Percentiles rank a stretch among this genome's conserved stretches.
These are phyloP conservation scores for Eucalyptus urophylla DNA, from an alignment of 345 rosid species.

Conservation along the genomic window DNA sequence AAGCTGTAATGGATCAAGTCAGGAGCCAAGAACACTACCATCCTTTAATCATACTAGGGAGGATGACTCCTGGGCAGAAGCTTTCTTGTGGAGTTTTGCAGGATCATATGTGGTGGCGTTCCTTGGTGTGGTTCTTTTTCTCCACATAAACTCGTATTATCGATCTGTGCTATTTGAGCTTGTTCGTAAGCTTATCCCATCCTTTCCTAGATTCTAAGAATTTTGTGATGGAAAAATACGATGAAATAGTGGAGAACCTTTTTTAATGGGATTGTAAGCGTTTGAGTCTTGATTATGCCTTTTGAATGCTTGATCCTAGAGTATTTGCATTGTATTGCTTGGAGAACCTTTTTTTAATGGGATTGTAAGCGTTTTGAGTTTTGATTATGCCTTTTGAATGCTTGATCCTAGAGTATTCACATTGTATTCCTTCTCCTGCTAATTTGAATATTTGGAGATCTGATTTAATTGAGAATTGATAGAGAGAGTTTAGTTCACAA, in stretches of 20 bases:
- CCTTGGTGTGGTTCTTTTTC: background rate
- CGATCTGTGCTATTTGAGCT: background rate
- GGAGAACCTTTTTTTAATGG: background rate
- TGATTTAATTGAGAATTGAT: background rate
- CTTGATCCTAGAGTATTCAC: background rate
- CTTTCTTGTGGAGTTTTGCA: background rate
- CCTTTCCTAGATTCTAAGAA: background rate
- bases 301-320: background rate
- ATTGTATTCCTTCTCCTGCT: background rate
- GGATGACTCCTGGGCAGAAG: background rate
- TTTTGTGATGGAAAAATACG: background rate
- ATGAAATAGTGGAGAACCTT: background rate
- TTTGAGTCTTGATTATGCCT: background rate
- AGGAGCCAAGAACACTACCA: background rate
- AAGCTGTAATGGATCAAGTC: background rate
- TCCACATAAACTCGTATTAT: fast-evolving
- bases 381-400: background rate
- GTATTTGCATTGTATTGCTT: too few relatives aligned
- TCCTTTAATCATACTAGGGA: background rate
- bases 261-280: background rate
- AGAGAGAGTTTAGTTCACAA: background rate
- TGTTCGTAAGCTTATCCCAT: background rate
- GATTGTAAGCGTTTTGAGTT: background rate
- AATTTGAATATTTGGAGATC: background rate
- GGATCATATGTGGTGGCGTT: background rate